Evolutionary conservation across 371 early-diverging fungal genomes (phyloP).

Genomic region (Mortierella sp.): DNA sequence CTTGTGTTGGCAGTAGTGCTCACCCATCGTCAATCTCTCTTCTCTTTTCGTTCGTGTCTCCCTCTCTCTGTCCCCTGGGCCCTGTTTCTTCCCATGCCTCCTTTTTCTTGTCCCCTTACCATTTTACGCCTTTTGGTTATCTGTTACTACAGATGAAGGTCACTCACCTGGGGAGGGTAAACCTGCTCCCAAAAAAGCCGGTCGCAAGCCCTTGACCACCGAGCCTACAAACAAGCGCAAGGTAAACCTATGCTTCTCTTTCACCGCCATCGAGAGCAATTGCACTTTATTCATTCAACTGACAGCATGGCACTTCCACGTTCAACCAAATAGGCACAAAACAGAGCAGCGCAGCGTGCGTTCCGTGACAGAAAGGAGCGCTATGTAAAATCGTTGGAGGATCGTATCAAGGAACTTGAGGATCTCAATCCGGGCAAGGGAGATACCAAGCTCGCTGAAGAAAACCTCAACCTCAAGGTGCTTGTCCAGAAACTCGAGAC

Average conservation of each 20-base stretch:
- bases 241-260: slow-evolving; percentile 14
- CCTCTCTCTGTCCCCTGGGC: not conserved
- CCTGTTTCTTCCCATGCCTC: not conserved
- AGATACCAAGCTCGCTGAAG: slow-evolving; percentile 63
- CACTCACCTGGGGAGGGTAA: slow-evolving; percentile 41
- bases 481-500: slow-evolving; percentile 62
- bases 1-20: not conserved
- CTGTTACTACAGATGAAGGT: slow-evolving; percentile 29
- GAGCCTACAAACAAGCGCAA: slow-evolving; percentile 58
- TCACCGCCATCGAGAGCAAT: not conserved
- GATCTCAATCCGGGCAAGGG: slow-evolving; percentile 45
- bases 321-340: slow-evolving; percentile 66
- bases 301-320: not conserved
- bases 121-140: not conserved
- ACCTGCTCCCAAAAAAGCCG: slow-evolving; percentile 59
- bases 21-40: not conserved
- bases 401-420: slow-evolving; percentile 76
- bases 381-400: slow-evolving; percentile 75
- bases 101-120: not conserved
- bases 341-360: slow-evolving; percentile 83
- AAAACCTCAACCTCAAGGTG: slow-evolving; percentile 68
- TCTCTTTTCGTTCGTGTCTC: not conserved
- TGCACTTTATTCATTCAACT: not conserved
- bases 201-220: slow-evolving; percentile 54
- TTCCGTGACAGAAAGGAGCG: slow-evolving; percentile 81